Evolutionary conservation across 164 flowering plant species (phyloP), one percentile per base, ranked within the genome.

Genomic region (Saururus chinensis): DNA sequence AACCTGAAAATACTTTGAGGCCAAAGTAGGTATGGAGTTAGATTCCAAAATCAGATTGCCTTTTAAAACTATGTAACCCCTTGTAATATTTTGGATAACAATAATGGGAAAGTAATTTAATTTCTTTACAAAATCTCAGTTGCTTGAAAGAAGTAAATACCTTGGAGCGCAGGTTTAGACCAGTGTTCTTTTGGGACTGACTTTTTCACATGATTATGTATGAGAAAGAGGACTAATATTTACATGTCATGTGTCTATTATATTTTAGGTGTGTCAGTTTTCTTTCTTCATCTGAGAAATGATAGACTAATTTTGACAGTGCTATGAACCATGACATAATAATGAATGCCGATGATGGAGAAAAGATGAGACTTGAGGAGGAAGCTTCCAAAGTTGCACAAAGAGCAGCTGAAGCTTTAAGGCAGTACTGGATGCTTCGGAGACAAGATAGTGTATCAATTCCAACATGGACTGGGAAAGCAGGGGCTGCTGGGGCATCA

Each of bases 401-500:
- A 73, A 80, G 84, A 64, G 97, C 97, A 63, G 93, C 97, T 56
- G 96, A 95, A 80, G 97, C 99, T 60, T 67, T 95, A 62, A 85
- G 95, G 21, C 87, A 88, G 56, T 95, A 97, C 48, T 80, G 96
- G 54, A 78, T 88, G 79, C 79, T 87, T 41, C 78, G 99, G 16
- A 83, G 86, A 59, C 81, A 69, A 51, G 99, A 91, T 17, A 81
- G 83, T 60, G 62, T 95, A 40, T 79, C 95, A 10, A 74, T 87
- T 40, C 99, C 97, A 19, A 88, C 99, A 70, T 95, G 97, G 99
- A 95, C 99, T 0, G 99, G 99, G 23, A 85, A 73, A 74, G 76
- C 90, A 11, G 97, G 97, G 24, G 68, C 82, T 53, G 97, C 99
- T 40, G 99, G 99, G 61, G 99, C 88, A 16, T 96, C 97, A 64